Conservation (phyloP, 1,284 basidiomycete species). For the Pseudozyma pruni region DNA sequence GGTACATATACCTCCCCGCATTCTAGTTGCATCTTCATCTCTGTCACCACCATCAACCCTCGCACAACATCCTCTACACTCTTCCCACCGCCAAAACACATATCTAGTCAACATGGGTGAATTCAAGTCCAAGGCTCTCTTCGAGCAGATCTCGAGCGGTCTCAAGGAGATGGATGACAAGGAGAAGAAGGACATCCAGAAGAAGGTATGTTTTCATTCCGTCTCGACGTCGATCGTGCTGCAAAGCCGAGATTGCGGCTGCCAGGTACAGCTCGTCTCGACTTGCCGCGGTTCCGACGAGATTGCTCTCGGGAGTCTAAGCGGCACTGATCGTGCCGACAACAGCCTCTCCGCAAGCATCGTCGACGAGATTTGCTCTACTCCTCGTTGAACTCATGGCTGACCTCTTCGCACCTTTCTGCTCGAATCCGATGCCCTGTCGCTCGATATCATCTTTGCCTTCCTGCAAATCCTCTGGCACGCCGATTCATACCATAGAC, state of each 20-base stretch:
- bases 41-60: slow-evolving; percentile 1
- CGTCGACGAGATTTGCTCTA: no score
- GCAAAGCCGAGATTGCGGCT: no score
- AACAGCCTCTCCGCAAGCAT: no score
- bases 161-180: slow-evolving; percentile 77
- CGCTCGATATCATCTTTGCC: background rate
- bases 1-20: slow-evolving; percentile 32
- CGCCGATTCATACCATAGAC: slow-evolving; percentile 73
- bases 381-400: no score
- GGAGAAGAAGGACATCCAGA: slow-evolving; percentile 82
- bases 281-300: no score
- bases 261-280: no score
- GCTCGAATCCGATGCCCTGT: no score
- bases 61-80: background rate
- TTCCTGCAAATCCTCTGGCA: background rate
- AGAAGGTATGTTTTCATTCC: slow-evolving; percentile 77
- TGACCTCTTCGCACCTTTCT: no score
- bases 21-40: background rate
- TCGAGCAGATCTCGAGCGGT: slow-evolving; percentile 73
- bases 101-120: slow-evolving; percentile 56
- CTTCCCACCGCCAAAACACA: slow-evolving; percentile 1
- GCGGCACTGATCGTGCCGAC: no score
- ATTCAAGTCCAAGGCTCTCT: slow-evolving; percentile 64
- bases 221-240: background rate
- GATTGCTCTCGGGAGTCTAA: no score